Conservation (phyloP, 2,329 filamentous ascomycete genomes). For the Chaetothyriales sp. region DNA sequence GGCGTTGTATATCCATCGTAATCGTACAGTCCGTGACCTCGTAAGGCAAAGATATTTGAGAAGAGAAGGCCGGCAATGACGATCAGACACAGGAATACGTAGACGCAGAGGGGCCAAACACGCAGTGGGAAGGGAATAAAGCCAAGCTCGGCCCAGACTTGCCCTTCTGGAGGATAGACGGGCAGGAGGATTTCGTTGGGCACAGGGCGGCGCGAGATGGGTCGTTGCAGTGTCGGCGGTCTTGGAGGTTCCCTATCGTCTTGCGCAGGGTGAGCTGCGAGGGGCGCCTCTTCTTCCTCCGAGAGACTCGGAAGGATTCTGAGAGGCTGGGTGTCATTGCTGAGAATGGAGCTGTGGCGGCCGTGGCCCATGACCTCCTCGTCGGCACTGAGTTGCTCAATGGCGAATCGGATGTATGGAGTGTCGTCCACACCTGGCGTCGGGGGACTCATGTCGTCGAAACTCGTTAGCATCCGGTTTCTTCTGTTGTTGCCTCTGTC, state of each 20-base stretch:
- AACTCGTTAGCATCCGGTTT: slow-evolving; percentile 20
- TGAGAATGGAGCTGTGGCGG: slow-evolving; percentile 28
- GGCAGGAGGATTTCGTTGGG: slow-evolving; percentile 23
- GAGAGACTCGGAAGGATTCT: not conserved
- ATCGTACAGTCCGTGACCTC: slow-evolving; percentile 49
- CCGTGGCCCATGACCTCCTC: slow-evolving; percentile 47
- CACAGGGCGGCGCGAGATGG: slow-evolving; percentile 6
- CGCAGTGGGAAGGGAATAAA: slow-evolving; percentile 62
- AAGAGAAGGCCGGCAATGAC: slow-evolving; percentile 63
- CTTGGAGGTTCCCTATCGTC: slow-evolving; percentile 4
- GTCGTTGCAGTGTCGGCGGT: slow-evolving; percentile 5
- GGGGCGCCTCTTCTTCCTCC: slow-evolving; percentile 2
- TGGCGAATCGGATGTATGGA: slow-evolving; percentile 77
- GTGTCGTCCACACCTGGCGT: slow-evolving; percentile 74
- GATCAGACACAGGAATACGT: slow-evolving; percentile 49
- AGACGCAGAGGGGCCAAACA: slow-evolving; percentile 46
- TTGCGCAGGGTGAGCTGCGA: slow-evolving; percentile 8
- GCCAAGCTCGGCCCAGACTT: slow-evolving; percentile 42
- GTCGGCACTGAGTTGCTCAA: slow-evolving; percentile 70
- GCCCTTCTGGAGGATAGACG: slow-evolving; percentile 31
- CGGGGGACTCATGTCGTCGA: slow-evolving; percentile 28
- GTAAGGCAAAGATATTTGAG: slow-evolving; percentile 53
- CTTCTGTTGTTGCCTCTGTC: slow-evolving; percentile 16
- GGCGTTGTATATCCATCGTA: slow-evolving; percentile 58
- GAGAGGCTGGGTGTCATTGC: not conserved